Conservation (phyloP, 257 asterid genomes). For the Haberlea rhodopensis region DNA sequence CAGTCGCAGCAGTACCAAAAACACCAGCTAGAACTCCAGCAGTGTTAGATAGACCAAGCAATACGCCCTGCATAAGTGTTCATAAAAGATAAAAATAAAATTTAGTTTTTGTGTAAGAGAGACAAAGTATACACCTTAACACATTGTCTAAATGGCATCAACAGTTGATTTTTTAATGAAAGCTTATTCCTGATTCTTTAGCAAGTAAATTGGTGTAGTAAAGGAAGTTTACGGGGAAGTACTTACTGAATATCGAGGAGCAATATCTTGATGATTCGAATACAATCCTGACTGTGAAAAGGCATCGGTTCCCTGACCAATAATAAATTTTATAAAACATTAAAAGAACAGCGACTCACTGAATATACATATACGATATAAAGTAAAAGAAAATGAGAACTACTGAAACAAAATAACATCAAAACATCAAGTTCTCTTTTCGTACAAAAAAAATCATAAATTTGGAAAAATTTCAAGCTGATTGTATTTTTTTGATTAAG, state of each 20-base stretch:
- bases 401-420: background rate
- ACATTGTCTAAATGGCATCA: conserved; percentile 3
- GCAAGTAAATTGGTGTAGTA: background rate
- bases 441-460: no score
- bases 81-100: conserved; percentile 2
- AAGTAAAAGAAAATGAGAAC: background rate
- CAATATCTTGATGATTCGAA: conserved; percentile 90
- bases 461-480: no score
- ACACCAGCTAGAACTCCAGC: conserved; percentile 97
- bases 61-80: conserved; percentile 60
- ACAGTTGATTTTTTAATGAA: background rate
- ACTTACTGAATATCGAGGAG: conserved; percentile 88
- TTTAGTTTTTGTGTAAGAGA: background rate
- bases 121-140: background rate
- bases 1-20: conserved; percentile 88
- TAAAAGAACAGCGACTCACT: conserved; percentile 6
- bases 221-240: background rate
- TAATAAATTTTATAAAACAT: conserved; percentile 18
- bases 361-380: background rate
- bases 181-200: background rate
- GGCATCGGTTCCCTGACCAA: conserved; percentile 74
- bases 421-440: background rate
- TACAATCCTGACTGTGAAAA: conserved; percentile 90
- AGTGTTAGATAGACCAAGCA: conserved; percentile 85
- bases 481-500: background rate